These are phyloP conservation scores for Ceratocystis harringtonii DNA, from an alignment of 2,329 filamentous ascomycete genomes.

Conservation along the genomic window DNA sequence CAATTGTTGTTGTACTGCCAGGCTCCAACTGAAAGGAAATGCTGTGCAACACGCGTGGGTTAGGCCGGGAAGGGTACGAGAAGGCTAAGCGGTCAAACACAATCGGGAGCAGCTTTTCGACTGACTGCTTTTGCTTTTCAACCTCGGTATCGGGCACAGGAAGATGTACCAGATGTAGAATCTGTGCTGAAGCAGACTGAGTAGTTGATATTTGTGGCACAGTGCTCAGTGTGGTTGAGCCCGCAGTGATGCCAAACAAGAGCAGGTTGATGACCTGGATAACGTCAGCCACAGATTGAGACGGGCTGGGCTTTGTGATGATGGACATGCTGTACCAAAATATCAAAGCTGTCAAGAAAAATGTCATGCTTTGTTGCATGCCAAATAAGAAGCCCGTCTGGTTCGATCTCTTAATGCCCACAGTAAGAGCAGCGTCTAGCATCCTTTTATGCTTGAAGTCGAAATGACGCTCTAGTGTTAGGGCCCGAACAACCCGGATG, in stretches of 20 bases:
- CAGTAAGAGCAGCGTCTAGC: slow-evolving; percentile 35
- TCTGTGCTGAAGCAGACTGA: slow-evolving; percentile 53
- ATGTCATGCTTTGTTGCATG: slow-evolving; percentile 55
- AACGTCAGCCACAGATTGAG: slow-evolving; percentile 40
- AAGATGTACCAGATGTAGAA: slow-evolving; percentile 55
- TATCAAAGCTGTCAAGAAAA: slow-evolving; percentile 60
- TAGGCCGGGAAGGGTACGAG: slow-evolving; percentile 47
- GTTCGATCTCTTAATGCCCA: slow-evolving; percentile 50
- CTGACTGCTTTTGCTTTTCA: slow-evolving; percentile 28
- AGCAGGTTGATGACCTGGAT: slow-evolving; percentile 68
- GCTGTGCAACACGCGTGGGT: slow-evolving; percentile 40
- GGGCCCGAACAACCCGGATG: slow-evolving; percentile 60
- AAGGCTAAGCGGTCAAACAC: slow-evolving; percentile 45
- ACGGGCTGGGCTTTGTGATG: slow-evolving; percentile 30
- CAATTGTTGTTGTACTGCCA: slow-evolving; percentile 58
- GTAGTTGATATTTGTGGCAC: slow-evolving; percentile 70
- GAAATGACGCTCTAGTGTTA: slow-evolving; percentile 63
- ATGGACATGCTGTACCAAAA: slow-evolving; percentile 70
- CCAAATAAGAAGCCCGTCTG: slow-evolving; percentile 62
- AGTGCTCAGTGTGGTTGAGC: slow-evolving; percentile 52
- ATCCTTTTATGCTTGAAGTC: slow-evolving; percentile 43
- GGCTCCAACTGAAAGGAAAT: slow-evolving; percentile 50
- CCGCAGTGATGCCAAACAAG: slow-evolving; percentile 65
- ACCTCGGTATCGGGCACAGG: slow-evolving; percentile 42
- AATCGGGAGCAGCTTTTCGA: slow-evolving; percentile 31